Evolutionary conservation across 768 basidiomycete genomes (phyloP).

Genomic region (Tulasnella sp.): DNA sequence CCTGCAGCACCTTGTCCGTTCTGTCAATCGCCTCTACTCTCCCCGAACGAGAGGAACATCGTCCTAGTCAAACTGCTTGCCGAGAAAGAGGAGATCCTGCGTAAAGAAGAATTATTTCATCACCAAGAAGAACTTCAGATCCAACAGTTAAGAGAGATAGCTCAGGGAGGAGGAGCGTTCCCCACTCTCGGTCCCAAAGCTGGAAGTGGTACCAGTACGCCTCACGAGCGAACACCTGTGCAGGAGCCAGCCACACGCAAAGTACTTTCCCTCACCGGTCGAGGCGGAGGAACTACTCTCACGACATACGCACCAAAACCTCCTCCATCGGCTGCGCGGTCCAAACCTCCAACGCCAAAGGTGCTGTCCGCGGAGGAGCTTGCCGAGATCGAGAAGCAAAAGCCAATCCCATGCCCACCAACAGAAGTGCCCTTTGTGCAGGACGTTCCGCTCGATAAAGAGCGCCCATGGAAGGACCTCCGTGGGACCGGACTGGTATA

Average conservation of each 20-base stretch:
- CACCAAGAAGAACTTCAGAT: not conserved
- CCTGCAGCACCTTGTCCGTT: constrained; percentile 27
- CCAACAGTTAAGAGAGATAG: not conserved
- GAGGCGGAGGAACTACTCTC: not conserved
- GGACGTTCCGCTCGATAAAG: not conserved
- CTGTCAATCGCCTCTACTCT: constrained; percentile 17
- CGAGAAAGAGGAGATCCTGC: constrained; percentile 1
- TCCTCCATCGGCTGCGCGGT: not conserved
- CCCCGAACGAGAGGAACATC: not conserved
- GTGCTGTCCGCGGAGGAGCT: not conserved
- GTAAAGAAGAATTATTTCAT: constrained; percentile 1
- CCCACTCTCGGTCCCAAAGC: not conserved
- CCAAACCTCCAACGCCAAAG: not conserved
- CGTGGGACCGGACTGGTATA: not conserved
- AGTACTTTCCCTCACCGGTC: constrained; percentile 4
- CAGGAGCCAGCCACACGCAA: not conserved
- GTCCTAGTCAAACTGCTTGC: constrained; percentile 1
- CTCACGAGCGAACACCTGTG: not conserved
- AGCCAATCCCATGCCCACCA: not conserved
- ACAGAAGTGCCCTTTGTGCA: not conserved
- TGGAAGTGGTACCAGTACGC: not conserved
- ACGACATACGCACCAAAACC: not conserved
- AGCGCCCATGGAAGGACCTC: not conserved
- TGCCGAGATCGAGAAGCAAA: not conserved
- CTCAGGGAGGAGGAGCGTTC: constrained; percentile 10